Conservation (phyloP, 1,284 basidiomycete genomes). For the Pascua sp. region DNA sequence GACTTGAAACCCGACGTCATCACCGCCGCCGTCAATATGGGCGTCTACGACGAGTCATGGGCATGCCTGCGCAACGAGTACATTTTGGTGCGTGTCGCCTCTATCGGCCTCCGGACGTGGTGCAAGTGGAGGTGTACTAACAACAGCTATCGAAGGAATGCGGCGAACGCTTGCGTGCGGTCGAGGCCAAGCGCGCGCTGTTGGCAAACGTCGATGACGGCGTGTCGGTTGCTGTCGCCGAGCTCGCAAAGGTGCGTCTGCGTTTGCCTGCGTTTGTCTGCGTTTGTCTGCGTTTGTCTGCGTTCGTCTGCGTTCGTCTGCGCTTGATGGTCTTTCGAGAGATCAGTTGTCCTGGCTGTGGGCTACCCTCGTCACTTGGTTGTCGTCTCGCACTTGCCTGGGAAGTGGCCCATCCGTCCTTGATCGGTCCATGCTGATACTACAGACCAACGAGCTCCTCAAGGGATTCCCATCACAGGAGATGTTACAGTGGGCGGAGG, state of each 20-base stretch:
- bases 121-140: constrained; percentile 2
- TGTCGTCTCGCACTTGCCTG: too few relatives aligned
- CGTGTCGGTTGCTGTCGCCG: constrained; percentile 38
- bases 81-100: constrained; percentile 31
- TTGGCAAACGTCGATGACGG: constrained; percentile 36
- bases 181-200: constrained; percentile 37
- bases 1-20: constrained; percentile 40
- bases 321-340: not conserved
- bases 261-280: too few relatives aligned
- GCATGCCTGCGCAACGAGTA: constrained; percentile 38
- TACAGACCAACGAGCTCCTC: constrained; percentile 41
- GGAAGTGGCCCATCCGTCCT: too few relatives aligned
- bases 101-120: too few relatives aligned
- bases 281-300: not conserved
- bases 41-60: constrained; percentile 44
- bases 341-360: too few relatives aligned
- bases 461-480: constrained; percentile 39
- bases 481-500: constrained; percentile 45
- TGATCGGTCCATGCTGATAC: not conserved
- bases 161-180: constrained; percentile 27
- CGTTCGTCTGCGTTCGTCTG: not conserved
- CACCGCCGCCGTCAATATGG: constrained; percentile 35
- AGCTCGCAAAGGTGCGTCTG: constrained; percentile 40
- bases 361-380: too few relatives aligned
- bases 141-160: constrained; percentile 33